Percentiles rank a stretch among this genome's conserved stretches.
phyloP scores from a whole-genome alignment of 176 grass and related monocot genomes.

The Oropetium thomaeum region DNA sequence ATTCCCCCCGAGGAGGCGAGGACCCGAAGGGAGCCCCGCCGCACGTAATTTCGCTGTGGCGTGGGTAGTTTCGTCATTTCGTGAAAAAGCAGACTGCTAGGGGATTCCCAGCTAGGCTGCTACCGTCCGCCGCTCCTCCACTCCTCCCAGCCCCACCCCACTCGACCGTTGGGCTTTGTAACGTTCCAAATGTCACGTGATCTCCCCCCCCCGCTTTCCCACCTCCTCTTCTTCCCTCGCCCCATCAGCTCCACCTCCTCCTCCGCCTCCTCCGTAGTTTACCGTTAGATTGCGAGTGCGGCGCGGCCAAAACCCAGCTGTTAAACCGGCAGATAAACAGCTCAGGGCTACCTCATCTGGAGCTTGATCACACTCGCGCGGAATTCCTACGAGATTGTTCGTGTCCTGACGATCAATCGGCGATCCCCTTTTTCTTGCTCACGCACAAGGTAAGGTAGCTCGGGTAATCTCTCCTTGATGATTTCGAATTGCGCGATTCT shows the following conservation, averaged over 20 bases:
- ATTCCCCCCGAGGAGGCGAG: neutral
- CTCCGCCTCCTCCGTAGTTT: neutral
- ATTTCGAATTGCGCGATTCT: neutral
- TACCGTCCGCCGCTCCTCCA: neutral
- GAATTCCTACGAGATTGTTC: neutral
- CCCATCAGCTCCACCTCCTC: neutral
- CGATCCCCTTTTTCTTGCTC: neutral
- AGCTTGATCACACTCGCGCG: neutral
- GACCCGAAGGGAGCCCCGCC: too few species aligned
- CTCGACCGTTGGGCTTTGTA: slow-evolving; percentile 29
- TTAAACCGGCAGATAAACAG: neutral
- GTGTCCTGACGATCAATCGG: neutral
- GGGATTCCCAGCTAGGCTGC: too few species aligned
- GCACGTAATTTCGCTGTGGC: neutral
- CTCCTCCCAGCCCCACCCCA: neutral
- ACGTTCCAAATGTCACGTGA: slow-evolving; percentile 40
- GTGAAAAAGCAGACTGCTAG: neutral
- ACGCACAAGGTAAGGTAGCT: neutral
- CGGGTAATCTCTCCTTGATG: neutral
- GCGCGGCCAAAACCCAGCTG: slow-evolving; percentile 11
- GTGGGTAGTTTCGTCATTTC: neutral
- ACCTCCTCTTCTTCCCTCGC: neutral
- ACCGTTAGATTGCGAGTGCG: slow-evolving; percentile 12
- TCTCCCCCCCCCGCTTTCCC: neutral
- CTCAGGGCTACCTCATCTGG: neutral